phyloP scores from a whole-genome alignment of 2,329 filamentous ascomycete species.

The Fusarium sp. region DNA sequence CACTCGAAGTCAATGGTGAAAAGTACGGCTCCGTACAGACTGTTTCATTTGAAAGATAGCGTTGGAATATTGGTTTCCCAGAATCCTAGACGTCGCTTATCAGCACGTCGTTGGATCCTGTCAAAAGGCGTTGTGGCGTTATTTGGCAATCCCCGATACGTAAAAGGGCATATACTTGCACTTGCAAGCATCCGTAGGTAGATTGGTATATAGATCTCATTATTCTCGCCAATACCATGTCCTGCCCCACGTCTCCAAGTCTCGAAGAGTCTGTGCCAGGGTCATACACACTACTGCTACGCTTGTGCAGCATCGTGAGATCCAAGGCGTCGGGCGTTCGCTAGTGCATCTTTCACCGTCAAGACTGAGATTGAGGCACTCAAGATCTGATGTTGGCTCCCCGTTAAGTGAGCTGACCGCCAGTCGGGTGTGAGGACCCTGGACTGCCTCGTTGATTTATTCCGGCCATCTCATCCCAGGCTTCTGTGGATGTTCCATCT shows the following conservation, averaged over 20 bases:
- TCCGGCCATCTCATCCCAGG: not conserved
- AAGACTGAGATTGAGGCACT: not conserved
- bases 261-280: not conserved
- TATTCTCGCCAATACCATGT: not conserved
- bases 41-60: not conserved
- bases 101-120: not conserved
- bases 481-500: conserved; percentile 3
- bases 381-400: not conserved
- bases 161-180: not conserved
- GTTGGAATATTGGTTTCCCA: not conserved
- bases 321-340: not conserved
- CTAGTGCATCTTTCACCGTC: not conserved
- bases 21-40: not conserved
- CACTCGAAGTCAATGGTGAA: not conserved
- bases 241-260: not conserved
- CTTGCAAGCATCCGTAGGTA: not conserved
- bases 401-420: not conserved
- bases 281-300: not conserved
- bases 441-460: not conserved
- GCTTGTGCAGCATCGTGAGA: not conserved
- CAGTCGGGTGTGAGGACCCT: not conserved
- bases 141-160: not conserved
- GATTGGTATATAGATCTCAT: conserved; percentile 3
- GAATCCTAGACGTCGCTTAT: not conserved
- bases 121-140: conserved; percentile 12